Evolutionary conservation across 257 asterid species (phyloP).

Genomic region (Knoxia roxburghii): DNA sequence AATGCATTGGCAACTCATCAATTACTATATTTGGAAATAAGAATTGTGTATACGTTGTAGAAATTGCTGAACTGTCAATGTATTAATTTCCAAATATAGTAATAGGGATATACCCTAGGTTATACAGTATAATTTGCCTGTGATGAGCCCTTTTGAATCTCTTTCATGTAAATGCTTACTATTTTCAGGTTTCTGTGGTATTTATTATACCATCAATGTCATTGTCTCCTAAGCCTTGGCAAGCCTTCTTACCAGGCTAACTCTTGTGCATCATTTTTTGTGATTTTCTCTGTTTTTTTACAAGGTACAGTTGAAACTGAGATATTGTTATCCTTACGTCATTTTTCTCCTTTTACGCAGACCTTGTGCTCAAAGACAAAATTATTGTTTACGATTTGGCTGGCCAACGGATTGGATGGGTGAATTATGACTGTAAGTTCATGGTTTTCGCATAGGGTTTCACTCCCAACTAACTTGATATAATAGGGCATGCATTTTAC

Average conservation of each 20-base stretch:
- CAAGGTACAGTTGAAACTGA: not conserved
- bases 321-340: not conserved
- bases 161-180: not conserved
- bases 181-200: too few species aligned
- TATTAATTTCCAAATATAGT: too few species aligned
- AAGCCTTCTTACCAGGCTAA: not conserved
- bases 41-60: too few species aligned
- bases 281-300: not conserved
- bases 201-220: too few species aligned
- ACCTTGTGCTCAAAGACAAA: slow-evolving; percentile 89
- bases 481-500: not conserved
- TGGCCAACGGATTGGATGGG: slow-evolving; percentile 84
- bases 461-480: not conserved
- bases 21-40: too few species aligned
- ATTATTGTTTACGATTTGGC: slow-evolving; percentile 82
- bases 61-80: too few species aligned
- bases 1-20: too few species aligned
- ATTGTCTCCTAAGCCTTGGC: too few species aligned
- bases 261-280: not conserved
- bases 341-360: slow-evolving; percentile 31
- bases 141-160: not conserved
- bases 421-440: slow-evolving; percentile 83
- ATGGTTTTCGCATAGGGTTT: not conserved
- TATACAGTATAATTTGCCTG: too few species aligned
- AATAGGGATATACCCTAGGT: too few species aligned